Base-by-base conservation (phyloP, 805 yeast species). In the Wickerhamomyces tratensis region DNA sequence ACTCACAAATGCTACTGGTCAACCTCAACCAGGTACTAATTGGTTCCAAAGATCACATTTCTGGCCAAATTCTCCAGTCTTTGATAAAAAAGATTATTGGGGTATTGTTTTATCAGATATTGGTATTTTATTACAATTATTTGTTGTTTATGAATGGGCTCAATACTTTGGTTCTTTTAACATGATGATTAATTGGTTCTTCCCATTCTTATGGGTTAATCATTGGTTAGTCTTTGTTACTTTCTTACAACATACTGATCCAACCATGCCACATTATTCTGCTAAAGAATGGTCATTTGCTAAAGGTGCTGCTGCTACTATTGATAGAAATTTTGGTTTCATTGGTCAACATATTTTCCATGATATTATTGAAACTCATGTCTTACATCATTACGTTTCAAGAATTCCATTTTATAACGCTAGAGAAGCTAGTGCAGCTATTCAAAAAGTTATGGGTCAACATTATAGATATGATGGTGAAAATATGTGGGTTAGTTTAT, bases 221-320 rank as follows among this genome's bases (percentile, higher is more conserved):
- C 81, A 77, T 57, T 77, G 83, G 83, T 67, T 77, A 54, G 82
- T 77, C 35, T 72, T 77, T 52, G 74, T 77, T 48, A 77, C 83
- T 15, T 77, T 67, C 61, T 67, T 77, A 50, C 83, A 77, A 62
- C 83, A 77, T 59, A 71, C 82, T 15, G 81, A 76, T 56, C 72
- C 78, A 39, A 58, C 70, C 2, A 64, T 76, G 69, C 80, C 82
- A 35, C 83, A 77, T 56, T 77, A 77, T 58, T 72, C 68, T 39
- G 71, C 68, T 41, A 53, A 58, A 14, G 72, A 74, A 60, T 77
- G 83, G 83, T 76, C 71, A 44, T 77, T 77, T 50, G 82, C 82
- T 44, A 67, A 77, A 54, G 83, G 83, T 58, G 81, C 83, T 8
- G 82, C 82, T 47, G 75, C 81, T 38, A 77, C 83, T 34, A 74